phyloP scores from a whole-genome alignment of 1,284 basidiomycete genomes.

The Melanopsichium pennsylvanicum region DNA sequence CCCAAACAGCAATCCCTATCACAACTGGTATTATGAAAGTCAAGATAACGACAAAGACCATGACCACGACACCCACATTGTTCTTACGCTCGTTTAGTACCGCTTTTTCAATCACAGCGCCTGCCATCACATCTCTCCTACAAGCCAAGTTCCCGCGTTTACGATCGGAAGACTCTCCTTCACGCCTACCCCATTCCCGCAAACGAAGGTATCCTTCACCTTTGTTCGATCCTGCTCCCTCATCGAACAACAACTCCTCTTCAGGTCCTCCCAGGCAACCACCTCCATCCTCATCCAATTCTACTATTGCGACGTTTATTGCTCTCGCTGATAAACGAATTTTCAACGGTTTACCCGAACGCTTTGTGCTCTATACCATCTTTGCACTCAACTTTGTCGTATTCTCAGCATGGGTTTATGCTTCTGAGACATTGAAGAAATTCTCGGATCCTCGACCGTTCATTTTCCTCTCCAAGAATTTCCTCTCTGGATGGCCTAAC shows the following conservation, averaged over 20 bases:
- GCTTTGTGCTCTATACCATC: slow-evolving; percentile 32
- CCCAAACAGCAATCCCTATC: too few species aligned
- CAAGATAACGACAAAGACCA: not conserved
- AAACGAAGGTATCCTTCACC: slow-evolving; percentile 3
- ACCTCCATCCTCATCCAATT: not conserved
- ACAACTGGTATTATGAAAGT: too few species aligned
- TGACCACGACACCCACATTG: not conserved
- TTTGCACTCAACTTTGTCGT: slow-evolving; percentile 47
- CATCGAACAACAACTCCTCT: not conserved
- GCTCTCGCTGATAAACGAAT: slow-evolving; percentile 3
- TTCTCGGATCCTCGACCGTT: slow-evolving; percentile 71
- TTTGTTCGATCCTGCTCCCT: slow-evolving; percentile 5
- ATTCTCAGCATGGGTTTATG: slow-evolving; percentile 48
- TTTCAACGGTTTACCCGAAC: slow-evolving; percentile 4
- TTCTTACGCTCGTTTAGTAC: slow-evolving; percentile 20
- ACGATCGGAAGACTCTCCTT: slow-evolving; percentile 4
- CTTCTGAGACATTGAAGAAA: slow-evolving; percentile 47
- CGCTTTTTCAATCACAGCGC: not conserved
- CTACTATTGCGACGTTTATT: not conserved
- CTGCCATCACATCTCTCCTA: too few species aligned
- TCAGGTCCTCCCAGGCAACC: too few species aligned
- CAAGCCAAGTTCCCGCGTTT: slow-evolving; percentile 8
- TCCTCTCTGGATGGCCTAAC: slow-evolving; percentile 73
- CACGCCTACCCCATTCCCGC: not conserved
- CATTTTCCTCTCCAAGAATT: slow-evolving; percentile 76